A percentile compares a stretch with the other conserved stretches of the same genome.
Evolutionary conservation across 1,284 basidiomycete genomes (phyloP).

Genomic region (Pterula multifida): DNA sequence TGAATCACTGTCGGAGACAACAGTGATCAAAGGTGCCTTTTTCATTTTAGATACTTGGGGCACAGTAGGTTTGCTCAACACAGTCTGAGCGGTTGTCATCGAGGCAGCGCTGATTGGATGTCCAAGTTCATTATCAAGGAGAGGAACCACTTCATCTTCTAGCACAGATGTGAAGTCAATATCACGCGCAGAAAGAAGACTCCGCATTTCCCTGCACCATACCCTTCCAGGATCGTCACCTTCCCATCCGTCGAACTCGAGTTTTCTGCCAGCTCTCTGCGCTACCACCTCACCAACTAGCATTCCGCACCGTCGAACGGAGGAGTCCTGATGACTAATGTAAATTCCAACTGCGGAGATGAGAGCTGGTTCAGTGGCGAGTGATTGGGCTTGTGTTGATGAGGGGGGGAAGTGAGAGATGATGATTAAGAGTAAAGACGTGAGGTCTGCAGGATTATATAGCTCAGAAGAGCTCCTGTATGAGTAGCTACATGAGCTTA

Average conservation of each 20-base stretch:
- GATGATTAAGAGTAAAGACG: conserved; percentile 54
- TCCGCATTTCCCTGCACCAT: conserved; percentile 53
- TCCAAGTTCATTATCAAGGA: neutral
- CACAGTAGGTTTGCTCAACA: neutral
- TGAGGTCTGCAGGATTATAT: conserved; percentile 39
- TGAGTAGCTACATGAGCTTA: conserved; percentile 20
- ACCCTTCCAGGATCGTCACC: conserved; percentile 57
- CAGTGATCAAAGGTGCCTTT: conserved; percentile 9
- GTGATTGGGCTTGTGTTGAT: conserved; percentile 24
- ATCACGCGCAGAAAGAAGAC: conserved; percentile 39
- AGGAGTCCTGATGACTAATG: conserved; percentile 66
- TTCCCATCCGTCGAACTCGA: conserved; percentile 81
- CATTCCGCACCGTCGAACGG: conserved; percentile 87
- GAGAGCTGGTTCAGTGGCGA: conserved; percentile 51
- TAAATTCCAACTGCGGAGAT: conserved; percentile 68
- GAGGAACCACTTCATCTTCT: conserved; percentile 11
- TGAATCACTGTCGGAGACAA: conserved; percentile 44
- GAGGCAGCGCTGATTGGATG: neutral
- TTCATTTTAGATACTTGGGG: conserved; percentile 3
- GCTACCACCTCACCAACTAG: conserved; percentile 79
- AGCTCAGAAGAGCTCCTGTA: conserved; percentile 2
- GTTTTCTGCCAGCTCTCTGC: conserved; percentile 41
- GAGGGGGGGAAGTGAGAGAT: conserved; percentile 46
- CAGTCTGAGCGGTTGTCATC: neutral
- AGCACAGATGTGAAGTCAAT: conserved; percentile 26